Base-by-base conservation (phyloP, 129 eudicot genomes). In the Logfia minima region DNA sequence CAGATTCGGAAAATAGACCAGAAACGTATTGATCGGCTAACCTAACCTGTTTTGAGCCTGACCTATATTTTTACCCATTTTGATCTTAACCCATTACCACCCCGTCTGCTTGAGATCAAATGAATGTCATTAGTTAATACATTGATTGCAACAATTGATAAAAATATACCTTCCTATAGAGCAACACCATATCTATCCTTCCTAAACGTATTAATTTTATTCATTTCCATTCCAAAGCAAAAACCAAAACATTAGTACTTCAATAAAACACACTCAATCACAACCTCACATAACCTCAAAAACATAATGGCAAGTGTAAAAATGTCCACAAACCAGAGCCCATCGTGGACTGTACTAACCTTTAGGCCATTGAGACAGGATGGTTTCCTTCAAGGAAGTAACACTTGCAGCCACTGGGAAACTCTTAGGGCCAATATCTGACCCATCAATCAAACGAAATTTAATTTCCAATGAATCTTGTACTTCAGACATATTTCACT, bases 331-430 rank as follows among this genome's bases (percentile, higher is more conserved):
- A 65, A 65, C 13, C 10, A 65, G 70, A 31, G 17, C 70, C 17
- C 5, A 17, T 26, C 5, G 22, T 19, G 14, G 4, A 76, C 21
- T 22, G 16, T 66, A 68, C 88, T 22, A 85, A 89, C 97, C 97
- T 92, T 89, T 92, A 32, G 97, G 97, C 97, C 97, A 92, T 79
- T 87, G 90, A 63, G 97, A 80, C 68, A 89, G 84, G 80, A 92
- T 87, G 85, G 78, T 89, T 85, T 92, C 97, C 82, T 92, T 92
- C 81, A 92, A 85, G 55, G 86, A 82, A 39, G 89, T 79, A 69
- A 92, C 96, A 79, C 89, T 92, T 53, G 96, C 76, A 13, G 90
- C 95, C 21, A 85, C 86, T 8, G 95, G 92, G 76, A 86, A 92
- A 73, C 85, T 92, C 80, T 83, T 89, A 72, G 97, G 97, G 70